phyloP scores from a whole-genome alignment of 495 filamentous ascomycete species.

The Diplogelasinospora grovesii region DNA sequence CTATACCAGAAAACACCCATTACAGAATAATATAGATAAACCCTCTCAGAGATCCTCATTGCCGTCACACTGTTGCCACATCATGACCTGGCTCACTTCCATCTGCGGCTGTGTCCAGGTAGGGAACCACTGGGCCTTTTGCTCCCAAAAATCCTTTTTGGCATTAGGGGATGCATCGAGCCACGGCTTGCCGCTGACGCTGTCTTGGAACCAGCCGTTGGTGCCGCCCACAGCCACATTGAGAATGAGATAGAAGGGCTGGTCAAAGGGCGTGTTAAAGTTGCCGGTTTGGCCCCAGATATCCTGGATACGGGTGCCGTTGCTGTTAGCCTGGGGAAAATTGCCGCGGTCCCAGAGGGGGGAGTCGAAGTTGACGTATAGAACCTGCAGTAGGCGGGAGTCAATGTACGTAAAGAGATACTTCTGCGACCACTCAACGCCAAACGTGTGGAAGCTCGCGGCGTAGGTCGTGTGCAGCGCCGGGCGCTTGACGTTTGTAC shows the following conservation, averaged over 20 bases:
- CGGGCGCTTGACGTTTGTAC: slow-evolving; percentile 65
- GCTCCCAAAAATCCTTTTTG: slow-evolving; percentile 67
- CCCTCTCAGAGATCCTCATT: slow-evolving; percentile 35
- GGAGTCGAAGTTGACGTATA: slow-evolving; percentile 69
- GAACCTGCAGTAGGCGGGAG: slow-evolving; percentile 67
- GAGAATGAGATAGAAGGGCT: slow-evolving; percentile 73
- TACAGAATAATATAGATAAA: not conserved
- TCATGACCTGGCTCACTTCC: slow-evolving; percentile 66
- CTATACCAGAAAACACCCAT: slow-evolving; percentile 2
- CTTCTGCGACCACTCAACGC: slow-evolving; percentile 80
- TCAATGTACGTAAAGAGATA: slow-evolving; percentile 86
- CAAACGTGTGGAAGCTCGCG: slow-evolving; percentile 63
- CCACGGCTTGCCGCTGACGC: slow-evolving; percentile 68
- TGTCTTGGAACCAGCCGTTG: slow-evolving; percentile 80
- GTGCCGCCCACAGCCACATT: slow-evolving; percentile 78
- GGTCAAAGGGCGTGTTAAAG: slow-evolving; percentile 68
- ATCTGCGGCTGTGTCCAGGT: slow-evolving; percentile 69
- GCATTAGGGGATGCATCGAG: slow-evolving; percentile 59
- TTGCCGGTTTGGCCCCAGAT: slow-evolving; percentile 61
- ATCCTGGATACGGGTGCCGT: slow-evolving; percentile 62
- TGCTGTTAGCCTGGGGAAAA: slow-evolving; percentile 60
- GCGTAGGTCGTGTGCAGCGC: slow-evolving; percentile 73
- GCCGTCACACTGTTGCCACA: slow-evolving; percentile 70
- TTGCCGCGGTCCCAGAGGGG: slow-evolving; percentile 67
- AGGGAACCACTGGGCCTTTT: slow-evolving; percentile 58